Conservation (phyloP, 257 asterid species). For the Solanum chiquidenum region DNA sequence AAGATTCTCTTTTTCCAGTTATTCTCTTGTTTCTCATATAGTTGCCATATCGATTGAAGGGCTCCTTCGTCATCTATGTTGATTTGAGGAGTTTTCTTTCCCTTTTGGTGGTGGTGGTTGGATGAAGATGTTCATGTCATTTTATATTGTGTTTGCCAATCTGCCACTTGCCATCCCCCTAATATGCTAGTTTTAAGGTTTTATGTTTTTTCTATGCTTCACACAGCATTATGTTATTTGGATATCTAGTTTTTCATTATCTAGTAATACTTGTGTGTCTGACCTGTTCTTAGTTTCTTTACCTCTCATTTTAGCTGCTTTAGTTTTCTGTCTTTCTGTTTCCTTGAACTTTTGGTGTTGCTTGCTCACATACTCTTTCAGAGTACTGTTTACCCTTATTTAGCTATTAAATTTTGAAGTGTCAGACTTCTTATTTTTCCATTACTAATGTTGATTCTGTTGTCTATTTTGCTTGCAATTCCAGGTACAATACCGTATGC, state of each 20-base stretch:
- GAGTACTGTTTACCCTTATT: neutral
- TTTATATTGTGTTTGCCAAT: neutral
- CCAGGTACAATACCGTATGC: slow-evolving; percentile 99
- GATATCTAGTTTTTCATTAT: neutral
- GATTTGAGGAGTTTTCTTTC: neutral
- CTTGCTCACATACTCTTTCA: neutral
- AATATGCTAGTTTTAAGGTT: neutral
- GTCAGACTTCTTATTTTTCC: neutral
- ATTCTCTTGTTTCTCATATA: neutral
- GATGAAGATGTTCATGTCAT: neutral
- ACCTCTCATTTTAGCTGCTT: neutral
- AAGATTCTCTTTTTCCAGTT: neutral
- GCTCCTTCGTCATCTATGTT: neutral
- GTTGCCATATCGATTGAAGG: neutral
- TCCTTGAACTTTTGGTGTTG: neutral
- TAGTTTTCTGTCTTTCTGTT: neutral
- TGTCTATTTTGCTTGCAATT: neutral
- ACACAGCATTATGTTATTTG: neutral
- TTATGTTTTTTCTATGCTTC: neutral
- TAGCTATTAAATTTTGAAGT: neutral
- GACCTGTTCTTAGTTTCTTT: neutral
- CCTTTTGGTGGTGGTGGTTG: neutral
- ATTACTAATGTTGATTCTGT: neutral
- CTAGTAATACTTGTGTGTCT: neutral
- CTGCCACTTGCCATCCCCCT: neutral